Base-by-base conservation (phyloP, 192 early-diverging fungal genomes). In the Coemansia sp. region DNA sequence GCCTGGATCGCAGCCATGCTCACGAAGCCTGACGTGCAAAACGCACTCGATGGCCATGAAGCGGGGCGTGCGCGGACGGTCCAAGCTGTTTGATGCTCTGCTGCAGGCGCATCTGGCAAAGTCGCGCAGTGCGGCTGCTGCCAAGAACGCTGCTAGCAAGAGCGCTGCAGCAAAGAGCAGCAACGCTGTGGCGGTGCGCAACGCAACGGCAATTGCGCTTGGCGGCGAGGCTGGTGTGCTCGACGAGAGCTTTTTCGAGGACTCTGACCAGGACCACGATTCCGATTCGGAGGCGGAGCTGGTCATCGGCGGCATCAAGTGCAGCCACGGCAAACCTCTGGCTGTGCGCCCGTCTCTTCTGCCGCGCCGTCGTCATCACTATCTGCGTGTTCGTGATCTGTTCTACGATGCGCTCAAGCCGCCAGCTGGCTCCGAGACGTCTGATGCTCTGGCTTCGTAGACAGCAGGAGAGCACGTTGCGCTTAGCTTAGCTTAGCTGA, bases 11-110 rank as follows among this genome's bases (percentile, higher is more conserved):
- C 58, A 74, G 49, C 86, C 86, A 0, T 98, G 96, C 76, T 83
- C 88, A 51, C 90, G 96, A 47, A 93, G 94, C 48, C 86, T 98
- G 13, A 98, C 94, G 36, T 98, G 96, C 84, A 98, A 98, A 72
- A 95, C 93, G 6, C 96, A 98, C 64, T 89, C 92, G 37, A 93
- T 98, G 85, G 89, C 88, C 1, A 84, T 87, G 45, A 98, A 98
- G 73, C 86, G 94, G 40, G 85, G 84, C 2, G 96, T 98, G 10
- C 76, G 77, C 48, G 96, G 95, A 15, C 86, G 96, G 52, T 93
- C 94, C 37, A 84, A 89, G 72, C 84, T 87, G 18, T 98, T 94
- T 72, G 93, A 98, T 66, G 83, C 86, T 6, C 71, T 96, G 19
- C 75, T 95, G 59, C 76, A 88, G 56, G 85, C 88, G 54, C 89